These are phyloP conservation scores for Orbilia ellipsospora DNA, from an alignment of 2,329 filamentous ascomycete genomes.

Conservation along the genomic window DNA sequence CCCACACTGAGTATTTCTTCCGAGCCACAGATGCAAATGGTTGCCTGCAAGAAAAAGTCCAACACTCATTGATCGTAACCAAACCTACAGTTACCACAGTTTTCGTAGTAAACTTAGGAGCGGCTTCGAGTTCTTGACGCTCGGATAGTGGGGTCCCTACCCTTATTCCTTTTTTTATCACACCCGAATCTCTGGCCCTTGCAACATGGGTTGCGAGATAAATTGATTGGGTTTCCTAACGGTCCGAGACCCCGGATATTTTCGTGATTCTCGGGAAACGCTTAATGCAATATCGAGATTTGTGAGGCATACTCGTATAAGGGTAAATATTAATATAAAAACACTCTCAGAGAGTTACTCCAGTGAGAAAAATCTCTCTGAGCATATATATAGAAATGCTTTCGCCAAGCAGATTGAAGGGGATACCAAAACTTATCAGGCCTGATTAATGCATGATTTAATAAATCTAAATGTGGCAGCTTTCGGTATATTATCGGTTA, in stretches of 20 bases:
- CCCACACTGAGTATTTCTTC: slow-evolving; percentile 19
- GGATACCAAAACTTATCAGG: slow-evolving; percentile 23
- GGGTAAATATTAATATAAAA: not conserved
- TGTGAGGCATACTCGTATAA: slow-evolving; percentile 30
- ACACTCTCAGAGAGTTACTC: not conserved
- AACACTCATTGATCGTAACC: slow-evolving; percentile 10
- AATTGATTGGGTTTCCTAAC: slow-evolving; percentile 40
- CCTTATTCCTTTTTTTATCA: slow-evolving; percentile 15
- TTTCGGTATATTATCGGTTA: slow-evolving; percentile 53
- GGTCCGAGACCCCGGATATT: slow-evolving; percentile 54
- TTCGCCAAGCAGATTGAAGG: not conserved
- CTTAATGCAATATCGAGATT: slow-evolving; percentile 1
- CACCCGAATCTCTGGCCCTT: slow-evolving; percentile 31
- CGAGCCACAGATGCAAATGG: not conserved
- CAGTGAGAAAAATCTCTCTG: not conserved
- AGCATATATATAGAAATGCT: slow-evolving; percentile 23
- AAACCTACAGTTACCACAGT: not conserved
- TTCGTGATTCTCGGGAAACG: slow-evolving; percentile 36
- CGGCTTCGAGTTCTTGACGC: not conserved
- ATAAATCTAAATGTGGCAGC: slow-evolving; percentile 22
- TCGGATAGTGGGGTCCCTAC: slow-evolving; percentile 16
- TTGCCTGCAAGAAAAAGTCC: slow-evolving; percentile 5
- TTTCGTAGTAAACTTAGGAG: too few relatives aligned
- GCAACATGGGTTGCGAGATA: slow-evolving; percentile 48
- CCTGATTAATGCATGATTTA: not conserved